Evolutionary conservation across 169 alveolate species (phyloP).

Genomic region (Perkinsus marinus): DNA sequence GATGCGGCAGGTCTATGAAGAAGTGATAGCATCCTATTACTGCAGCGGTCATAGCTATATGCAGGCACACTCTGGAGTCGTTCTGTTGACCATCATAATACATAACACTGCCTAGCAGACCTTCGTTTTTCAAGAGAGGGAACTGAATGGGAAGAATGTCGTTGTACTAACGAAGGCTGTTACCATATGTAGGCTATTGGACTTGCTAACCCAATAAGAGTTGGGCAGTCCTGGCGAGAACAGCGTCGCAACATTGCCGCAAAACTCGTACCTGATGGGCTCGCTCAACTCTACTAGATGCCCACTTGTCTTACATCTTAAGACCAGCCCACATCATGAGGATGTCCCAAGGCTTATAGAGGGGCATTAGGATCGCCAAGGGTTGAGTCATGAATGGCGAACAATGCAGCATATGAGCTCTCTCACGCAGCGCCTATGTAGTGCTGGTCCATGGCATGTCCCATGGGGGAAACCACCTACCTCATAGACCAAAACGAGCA

Average conservation of each 20-base stretch:
- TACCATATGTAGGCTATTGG: conserved; percentile 34
- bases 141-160: no score
- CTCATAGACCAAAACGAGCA: not conserved
- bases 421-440: conserved; percentile 67
- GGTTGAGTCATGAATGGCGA: conserved; percentile 72
- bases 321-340: conserved; percentile 69
- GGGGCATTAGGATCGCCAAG: conserved; percentile 65
- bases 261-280: not conserved
- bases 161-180: no score
- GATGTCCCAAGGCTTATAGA: conserved; percentile 59
- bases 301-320: conserved; percentile 43
- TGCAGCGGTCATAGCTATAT: conserved; percentile 65
- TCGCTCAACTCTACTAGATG: not conserved
- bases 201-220: conserved; percentile 39
- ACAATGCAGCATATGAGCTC: conserved; percentile 66
- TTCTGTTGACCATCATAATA: conserved; percentile 79
- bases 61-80: conserved; percentile 69
- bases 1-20: no score
- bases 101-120: conserved; percentile 55
- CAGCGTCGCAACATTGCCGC: not conserved
- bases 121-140: conserved; percentile 42
- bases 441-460: not conserved
- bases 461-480: no score
- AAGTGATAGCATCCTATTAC: not conserved
- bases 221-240: conserved; percentile 41